Base-by-base conservation (phyloP, 2,329 filamentous ascomycete genomes). In the Beauveria australis region DNA sequence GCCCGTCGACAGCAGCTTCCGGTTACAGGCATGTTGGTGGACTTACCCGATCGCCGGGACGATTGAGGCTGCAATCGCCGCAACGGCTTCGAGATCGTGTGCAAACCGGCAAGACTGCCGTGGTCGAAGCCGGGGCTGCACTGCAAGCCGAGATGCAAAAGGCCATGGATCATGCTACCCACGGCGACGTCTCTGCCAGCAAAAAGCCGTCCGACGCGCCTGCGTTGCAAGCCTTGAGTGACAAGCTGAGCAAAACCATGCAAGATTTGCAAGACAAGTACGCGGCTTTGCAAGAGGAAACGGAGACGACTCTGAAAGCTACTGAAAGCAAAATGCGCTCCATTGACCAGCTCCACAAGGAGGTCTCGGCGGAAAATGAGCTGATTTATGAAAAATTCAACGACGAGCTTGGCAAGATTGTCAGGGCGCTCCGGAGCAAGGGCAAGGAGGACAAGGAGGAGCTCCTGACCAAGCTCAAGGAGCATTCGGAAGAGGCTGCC, bases 341-440 rank as follows among this genome's bases (percentile, higher is more conserved):
- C 46, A 84, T 97, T 58, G 92, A 97, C 71, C 89, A 95, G 74
- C 78, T 96, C 56, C 96, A 95, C 76, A 89, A 91, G 65, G 91
- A 96, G 69, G 84, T 87, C 18, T 91, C 87, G 67, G 89, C 91
- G 0, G 93, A 97, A 77, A 97, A 97, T 67, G 92, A 97, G 75
- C 83, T 93, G 33, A 79, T 97, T 60, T 97, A 97, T 73, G 89
- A 93, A 66, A 88, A 87, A 63, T 96, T 97, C 78, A 96, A 97
- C 68, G 84, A 86, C n/a, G 93, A 97, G 75, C 77, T 97, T 53
- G 88, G 85, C 67, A 91, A 89, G 76, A 89, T 97, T 63, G 80
- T 92, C 48, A 88, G 85, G 71, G 89, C 88, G 46, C 80, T 94
- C 53, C 85, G 85, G 71, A 83, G 83, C 63, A 88, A 87, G 65